These are phyloP conservation scores for Lizonia empirigonia DNA, from an alignment of 2,329 filamentous ascomycete species.

Conservation along the genomic window DNA sequence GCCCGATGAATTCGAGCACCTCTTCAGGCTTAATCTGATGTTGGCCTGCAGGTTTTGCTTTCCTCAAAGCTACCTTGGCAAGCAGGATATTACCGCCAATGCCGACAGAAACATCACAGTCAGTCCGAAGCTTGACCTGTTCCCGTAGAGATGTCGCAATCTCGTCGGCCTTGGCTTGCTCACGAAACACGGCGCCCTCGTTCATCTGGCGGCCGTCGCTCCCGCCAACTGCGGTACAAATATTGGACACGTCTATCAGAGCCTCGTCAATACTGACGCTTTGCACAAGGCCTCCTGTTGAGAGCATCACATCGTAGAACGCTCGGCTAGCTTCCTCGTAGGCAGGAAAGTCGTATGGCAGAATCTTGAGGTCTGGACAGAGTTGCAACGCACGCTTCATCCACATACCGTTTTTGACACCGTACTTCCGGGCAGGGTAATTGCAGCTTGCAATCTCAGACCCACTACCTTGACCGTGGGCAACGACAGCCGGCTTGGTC, in stretches of 20 bases:
- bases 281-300: slow-evolving; percentile 81
- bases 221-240: slow-evolving; percentile 69
- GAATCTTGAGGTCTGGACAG: slow-evolving; percentile 82
- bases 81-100: slow-evolving; percentile 90
- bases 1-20: slow-evolving; percentile 75
- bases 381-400: slow-evolving; percentile 87
- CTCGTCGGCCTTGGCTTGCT: slow-evolving; percentile 77
- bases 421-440: slow-evolving; percentile 83
- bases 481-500: slow-evolving; percentile 84
- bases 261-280: slow-evolving; percentile 98
- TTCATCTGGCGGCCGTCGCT: slow-evolving; percentile 68
- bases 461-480: slow-evolving; percentile 81
- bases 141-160: slow-evolving; percentile 72
- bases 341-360: slow-evolving; percentile 94
- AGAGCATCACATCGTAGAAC: slow-evolving; percentile 86
- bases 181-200: slow-evolving; percentile 73
- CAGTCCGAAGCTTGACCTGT: slow-evolving; percentile 74
- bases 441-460: slow-evolving; percentile 99
- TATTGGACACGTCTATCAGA: slow-evolving; percentile 77
- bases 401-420: slow-evolving; percentile 99
- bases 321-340: slow-evolving; percentile 89
- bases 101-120: slow-evolving; percentile 87
- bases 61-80: slow-evolving; percentile 87
- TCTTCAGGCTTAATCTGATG: slow-evolving; percentile 84
- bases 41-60: slow-evolving; percentile 93